Conservation (phyloP, 306 rosid genomes). For the Astragalus membranaceus region DNA sequence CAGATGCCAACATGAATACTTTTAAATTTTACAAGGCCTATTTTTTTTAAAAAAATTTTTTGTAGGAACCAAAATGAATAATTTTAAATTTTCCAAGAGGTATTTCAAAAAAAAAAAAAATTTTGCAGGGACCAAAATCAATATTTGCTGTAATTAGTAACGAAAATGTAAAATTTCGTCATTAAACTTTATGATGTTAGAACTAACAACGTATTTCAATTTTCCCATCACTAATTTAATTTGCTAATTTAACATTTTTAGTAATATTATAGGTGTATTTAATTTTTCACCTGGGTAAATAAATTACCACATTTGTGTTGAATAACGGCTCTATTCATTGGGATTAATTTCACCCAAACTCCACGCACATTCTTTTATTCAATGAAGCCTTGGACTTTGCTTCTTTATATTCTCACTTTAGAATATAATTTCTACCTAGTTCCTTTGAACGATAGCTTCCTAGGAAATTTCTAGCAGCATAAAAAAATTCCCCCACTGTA, state of each 20-base stretch:
- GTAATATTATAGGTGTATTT: background rate
- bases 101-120: too few species aligned
- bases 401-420: background rate
- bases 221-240: background rate
- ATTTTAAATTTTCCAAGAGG: too few species aligned
- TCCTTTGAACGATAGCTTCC: constrained; percentile 9
- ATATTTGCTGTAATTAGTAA: too few species aligned
- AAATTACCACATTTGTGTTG: background rate
- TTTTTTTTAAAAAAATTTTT: too few species aligned
- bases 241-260: background rate
- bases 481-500: background rate
- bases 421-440: background rate
- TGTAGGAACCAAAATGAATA: too few species aligned
- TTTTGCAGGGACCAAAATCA: too few species aligned
- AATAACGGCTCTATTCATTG: background rate
- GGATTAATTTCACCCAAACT: background rate
- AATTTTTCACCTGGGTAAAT: background rate
- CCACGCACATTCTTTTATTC: background rate
- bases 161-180: too few species aligned
- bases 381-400: background rate
- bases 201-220: too few species aligned
- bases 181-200: too few species aligned
- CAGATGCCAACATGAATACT: too few species aligned
- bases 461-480: background rate
- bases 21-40: too few species aligned